phyloP scores from a whole-genome alignment of 2,329 filamentous ascomycete genomes.

The Monascus ruber region DNA sequence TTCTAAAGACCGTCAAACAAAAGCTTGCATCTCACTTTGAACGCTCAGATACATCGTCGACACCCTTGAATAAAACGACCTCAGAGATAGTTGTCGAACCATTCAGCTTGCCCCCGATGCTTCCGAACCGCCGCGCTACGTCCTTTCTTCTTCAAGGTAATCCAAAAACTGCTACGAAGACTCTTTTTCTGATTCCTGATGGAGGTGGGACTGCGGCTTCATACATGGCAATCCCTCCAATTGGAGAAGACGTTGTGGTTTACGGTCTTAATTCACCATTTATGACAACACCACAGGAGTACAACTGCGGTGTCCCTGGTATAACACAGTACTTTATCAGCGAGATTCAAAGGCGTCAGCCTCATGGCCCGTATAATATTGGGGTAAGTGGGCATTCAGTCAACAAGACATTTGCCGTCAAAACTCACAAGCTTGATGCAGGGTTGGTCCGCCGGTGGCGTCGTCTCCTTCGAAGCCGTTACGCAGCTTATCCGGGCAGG shows the following conservation, averaged over 20 bases:
- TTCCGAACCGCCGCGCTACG: conserved; percentile 37
- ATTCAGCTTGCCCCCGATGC: conserved; percentile 18
- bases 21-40: no score
- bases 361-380: conserved; percentile 44
- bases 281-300: conserved; percentile 20
- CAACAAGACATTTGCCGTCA: no score
- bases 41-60: not conserved
- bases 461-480: conserved; percentile 53
- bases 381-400: conserved; percentile 40
- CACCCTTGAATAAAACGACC: not conserved
- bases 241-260: conserved; percentile 39
- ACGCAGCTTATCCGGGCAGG: conserved; percentile 44
- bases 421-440: no score
- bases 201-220: conserved; percentile 37
- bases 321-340: conserved; percentile 11
- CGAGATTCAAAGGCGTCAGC: conserved; percentile 27
- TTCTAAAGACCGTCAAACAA: no score
- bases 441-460: conserved; percentile 50
- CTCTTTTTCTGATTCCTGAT: conserved; percentile 38
- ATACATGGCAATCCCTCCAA: conserved; percentile 26
- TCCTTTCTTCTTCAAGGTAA: not conserved
- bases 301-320: not conserved
- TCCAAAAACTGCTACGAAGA: conserved; percentile 1
- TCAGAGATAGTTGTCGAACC: not conserved
- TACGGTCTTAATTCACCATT: conserved; percentile 40